phyloP scores from a whole-genome alignment of 441 rosid species.

The Capsella rubella region DNA sequence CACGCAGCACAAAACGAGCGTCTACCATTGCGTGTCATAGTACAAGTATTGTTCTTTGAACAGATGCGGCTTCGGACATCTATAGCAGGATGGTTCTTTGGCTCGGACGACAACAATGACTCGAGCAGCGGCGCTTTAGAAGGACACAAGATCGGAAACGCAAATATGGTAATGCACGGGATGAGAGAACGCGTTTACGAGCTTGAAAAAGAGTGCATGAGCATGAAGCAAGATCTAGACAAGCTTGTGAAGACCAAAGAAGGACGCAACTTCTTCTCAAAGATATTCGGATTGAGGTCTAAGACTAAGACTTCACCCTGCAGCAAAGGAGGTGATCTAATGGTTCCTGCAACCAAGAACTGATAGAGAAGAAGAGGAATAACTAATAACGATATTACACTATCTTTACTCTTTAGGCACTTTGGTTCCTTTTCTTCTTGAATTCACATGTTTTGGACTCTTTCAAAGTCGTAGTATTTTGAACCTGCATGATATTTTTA shows the following conservation, averaged over 20 bases:
- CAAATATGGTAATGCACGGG: conserved; percentile 50
- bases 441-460: conserved; percentile 16
- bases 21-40: conserved; percentile 84
- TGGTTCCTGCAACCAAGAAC: conserved; percentile 32
- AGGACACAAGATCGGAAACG: conserved; percentile 47
- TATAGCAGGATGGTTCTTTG: conserved; percentile 71
- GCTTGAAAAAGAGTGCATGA: conserved; percentile 82
- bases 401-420: not conserved
- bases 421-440: conserved; percentile 31
- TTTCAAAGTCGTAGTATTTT: conserved; percentile 61
- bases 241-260: conserved; percentile 76
- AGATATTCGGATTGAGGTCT: conserved; percentile 53
- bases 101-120: conserved; percentile 67
- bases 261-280: conserved; percentile 63
- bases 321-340: conserved; percentile 26
- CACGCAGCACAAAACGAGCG: conserved; percentile 98
- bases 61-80: conserved; percentile 90
- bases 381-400: conserved; percentile 20
- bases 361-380: conserved; percentile 11
- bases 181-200: conserved; percentile 74
- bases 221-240: conserved; percentile 81
- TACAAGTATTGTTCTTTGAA: conserved; percentile 91
- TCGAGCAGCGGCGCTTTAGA: conserved; percentile 55
- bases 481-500: conserved; percentile 63
- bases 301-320: conserved; percentile 52